Base-by-base conservation (phyloP, 768 basidiomycete genomes). In the Albatrellus ellisii region DNA sequence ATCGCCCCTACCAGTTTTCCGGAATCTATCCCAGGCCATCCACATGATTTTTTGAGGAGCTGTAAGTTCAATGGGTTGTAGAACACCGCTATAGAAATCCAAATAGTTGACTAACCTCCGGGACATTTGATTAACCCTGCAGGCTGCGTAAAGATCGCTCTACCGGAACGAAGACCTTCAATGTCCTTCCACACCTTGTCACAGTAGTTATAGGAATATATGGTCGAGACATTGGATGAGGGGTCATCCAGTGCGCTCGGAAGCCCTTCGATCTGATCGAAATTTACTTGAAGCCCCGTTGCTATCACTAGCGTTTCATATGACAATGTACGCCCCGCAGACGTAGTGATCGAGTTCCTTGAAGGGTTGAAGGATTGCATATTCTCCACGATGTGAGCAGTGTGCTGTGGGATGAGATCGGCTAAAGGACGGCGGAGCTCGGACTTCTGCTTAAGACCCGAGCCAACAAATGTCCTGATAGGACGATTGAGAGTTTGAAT, bases 101-200 rank as follows among this genome's bases (percentile, higher is more conserved):
- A 15, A 25, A 25, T n/a, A 44, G 22, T 4, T 25, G 36, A 44
- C 58, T 50, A 53, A 84, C 86, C 85, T 65, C 88, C 82, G 52
- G 91, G 84, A 57, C 92, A 98, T 61, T 99, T 99, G 56, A 99
- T 73, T 20, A 88, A 63, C 12, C 92, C 90, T 11, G 82, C 75
- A 26, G 92, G 94, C 54, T 98, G 94, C 0, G 92, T 97, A 64
- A 98, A 99, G 51, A 98, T 71, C 4, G 91, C 91, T 41, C 79
- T 75, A 10, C 92, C 91, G 2, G 68, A 63, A 26, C 80, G 72
- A 43, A 90, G 69, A 10, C 68, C 68, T 45, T 88, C 75, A 34
- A 97, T 79, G 52, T 90, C 79, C 31, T 67, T 61, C 88, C 87
- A 94, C 12, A 76, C 75, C 61, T 89, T 91, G 62, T 95, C 89